Evolutionary conservation across 371 early-diverging fungal species (phyloP).

Genomic region (Parasitella parasitica): DNA sequence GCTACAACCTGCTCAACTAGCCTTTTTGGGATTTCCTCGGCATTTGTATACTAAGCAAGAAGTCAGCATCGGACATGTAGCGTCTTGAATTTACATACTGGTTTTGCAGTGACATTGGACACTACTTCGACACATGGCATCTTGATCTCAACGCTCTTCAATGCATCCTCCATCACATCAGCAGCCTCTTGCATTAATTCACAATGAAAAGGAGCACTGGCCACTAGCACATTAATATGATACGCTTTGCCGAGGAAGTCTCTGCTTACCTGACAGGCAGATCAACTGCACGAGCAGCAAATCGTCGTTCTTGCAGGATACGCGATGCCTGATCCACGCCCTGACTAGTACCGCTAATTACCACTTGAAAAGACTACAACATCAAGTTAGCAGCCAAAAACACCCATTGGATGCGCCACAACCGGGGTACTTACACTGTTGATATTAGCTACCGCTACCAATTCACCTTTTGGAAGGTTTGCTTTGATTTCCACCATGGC

Average conservation of each 20-base stretch:
- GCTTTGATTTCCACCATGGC: conserved; percentile 65
- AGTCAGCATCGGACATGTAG: not conserved
- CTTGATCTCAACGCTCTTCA: conserved; percentile 62
- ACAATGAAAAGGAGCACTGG: conserved; percentile 93
- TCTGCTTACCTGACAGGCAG: conserved; percentile 83
- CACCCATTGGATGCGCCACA: too few species aligned
- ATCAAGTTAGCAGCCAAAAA: not conserved
- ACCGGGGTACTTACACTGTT: conserved; percentile 74
- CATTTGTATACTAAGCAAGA: conserved; percentile 27
- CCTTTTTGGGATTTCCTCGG: conserved; percentile 66
- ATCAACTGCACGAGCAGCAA: conserved; percentile 85
- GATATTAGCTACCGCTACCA: conserved; percentile 84
- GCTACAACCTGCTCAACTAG: conserved; percentile 79
- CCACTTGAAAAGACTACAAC: conserved; percentile 72
- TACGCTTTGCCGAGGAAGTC: not conserved
- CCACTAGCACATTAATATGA: too few species aligned
- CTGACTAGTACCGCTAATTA: conserved; percentile 84
- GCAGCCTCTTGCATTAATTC: conserved; percentile 87
- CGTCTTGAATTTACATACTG: conserved; percentile 55
- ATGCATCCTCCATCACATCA: conserved; percentile 68
- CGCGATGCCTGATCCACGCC: conserved; percentile 88
- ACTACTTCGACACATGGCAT: conserved; percentile 79
- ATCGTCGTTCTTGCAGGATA: conserved; percentile 70
- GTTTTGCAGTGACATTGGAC: conserved; percentile 88
- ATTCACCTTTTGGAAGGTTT: conserved; percentile 64